phyloP scores from a whole-genome alignment of 306 rosid species.

The Corylus avellana region DNA sequence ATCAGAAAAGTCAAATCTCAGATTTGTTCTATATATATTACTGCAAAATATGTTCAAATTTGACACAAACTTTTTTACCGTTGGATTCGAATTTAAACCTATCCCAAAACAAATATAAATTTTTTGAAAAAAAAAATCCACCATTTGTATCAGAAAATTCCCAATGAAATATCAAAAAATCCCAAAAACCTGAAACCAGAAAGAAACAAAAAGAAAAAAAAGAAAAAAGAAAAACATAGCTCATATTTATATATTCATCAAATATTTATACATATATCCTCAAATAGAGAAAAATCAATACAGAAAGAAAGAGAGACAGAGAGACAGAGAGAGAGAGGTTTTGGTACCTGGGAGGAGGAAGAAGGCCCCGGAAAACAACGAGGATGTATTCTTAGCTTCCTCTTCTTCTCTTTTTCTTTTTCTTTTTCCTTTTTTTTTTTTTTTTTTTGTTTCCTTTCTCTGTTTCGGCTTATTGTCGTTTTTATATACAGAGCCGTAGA shows the following conservation, averaged over 20 bases:
- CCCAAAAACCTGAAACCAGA: neutral
- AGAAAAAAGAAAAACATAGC: no score
- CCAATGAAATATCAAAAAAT: constrained; percentile 11
- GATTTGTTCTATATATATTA: constrained; percentile 29
- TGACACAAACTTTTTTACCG: neutral
- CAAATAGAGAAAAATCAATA: neutral
- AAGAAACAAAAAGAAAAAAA: neutral
- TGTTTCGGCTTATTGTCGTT: constrained; percentile 26
- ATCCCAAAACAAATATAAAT: neutral
- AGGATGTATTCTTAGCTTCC: neutral
- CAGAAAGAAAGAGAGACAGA: constrained; percentile 13
- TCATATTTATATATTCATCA: neutral
- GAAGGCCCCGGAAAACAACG: constrained; percentile 36
- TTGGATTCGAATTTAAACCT: neutral
- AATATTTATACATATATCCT: neutral
- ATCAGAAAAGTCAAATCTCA: constrained; percentile 11
- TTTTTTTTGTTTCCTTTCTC: neutral
- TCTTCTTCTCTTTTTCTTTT: no score
- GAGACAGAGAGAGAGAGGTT: constrained; percentile 27
- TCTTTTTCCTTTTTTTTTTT: neutral
- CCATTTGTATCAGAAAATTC: neutral
- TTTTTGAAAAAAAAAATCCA: neutral
- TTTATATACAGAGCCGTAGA: constrained; percentile 3
- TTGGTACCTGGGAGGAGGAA: constrained; percentile 51
- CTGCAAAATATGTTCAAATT: neutral